phyloP scores from a whole-genome alignment of 345 rosid species.

The Salix suchowensis region DNA sequence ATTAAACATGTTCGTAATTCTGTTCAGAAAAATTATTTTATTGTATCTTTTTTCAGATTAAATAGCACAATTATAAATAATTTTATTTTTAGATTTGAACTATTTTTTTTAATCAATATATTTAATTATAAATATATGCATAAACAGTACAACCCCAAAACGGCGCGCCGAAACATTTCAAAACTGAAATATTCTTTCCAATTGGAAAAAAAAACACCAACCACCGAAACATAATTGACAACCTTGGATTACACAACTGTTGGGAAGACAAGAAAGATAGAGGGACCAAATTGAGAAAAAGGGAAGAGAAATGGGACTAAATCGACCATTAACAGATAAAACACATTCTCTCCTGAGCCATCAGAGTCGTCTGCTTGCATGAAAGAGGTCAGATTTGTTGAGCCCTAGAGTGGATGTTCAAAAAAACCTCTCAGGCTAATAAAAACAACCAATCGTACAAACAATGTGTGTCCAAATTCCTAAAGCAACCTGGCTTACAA shows the following conservation, averaged over 20 bases:
- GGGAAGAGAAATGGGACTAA: not conserved
- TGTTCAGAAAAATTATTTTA: too few relatives aligned
- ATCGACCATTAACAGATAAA: not conserved
- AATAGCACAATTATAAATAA: too few relatives aligned
- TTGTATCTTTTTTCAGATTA: too few relatives aligned
- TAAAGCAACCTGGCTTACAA: not conserved
- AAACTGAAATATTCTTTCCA: too few relatives aligned
- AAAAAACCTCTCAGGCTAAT: not conserved
- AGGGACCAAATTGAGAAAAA: not conserved
- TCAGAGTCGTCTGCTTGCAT: not conserved
- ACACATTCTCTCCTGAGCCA: not conserved
- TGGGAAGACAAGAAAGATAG: not conserved
- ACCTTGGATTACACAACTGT: too few relatives aligned
- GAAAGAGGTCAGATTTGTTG: not conserved
- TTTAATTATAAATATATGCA: too few relatives aligned
- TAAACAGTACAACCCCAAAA: too few relatives aligned
- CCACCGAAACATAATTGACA: too few relatives aligned
- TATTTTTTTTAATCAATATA: too few relatives aligned
- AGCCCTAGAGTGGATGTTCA: not conserved
- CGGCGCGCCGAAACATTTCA: rapidly evolving
- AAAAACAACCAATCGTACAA: conserved; percentile 14
- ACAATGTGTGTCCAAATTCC: not conserved
- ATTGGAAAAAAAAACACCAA: too few relatives aligned
- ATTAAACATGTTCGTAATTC: too few relatives aligned
- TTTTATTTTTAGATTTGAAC: too few relatives aligned